These are phyloP conservation scores for Xylaria nigripes DNA, from an alignment of 495 filamentous ascomycete species.

Conservation along the genomic window DNA sequence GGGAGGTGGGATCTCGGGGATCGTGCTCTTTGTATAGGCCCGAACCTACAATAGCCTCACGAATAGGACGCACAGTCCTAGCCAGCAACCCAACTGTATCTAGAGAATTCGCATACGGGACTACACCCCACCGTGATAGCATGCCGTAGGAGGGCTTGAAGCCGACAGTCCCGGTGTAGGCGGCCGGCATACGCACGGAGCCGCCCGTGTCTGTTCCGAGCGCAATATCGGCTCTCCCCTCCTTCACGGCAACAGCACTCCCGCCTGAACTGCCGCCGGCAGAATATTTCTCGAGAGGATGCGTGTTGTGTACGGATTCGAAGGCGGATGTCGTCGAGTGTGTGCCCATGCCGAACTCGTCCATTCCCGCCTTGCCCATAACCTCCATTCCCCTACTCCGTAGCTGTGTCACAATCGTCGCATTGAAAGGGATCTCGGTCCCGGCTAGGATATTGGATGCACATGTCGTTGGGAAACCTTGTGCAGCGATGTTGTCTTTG, in stretches of 20 bases:
- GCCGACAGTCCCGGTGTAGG: slow-evolving; percentile 78
- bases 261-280: slow-evolving; percentile 92
- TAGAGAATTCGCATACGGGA: slow-evolving; percentile 91
- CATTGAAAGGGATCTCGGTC: slow-evolving; percentile 70
- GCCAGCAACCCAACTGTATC: slow-evolving; percentile 87
- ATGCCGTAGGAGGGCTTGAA: slow-evolving; percentile 91
- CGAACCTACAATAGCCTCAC: slow-evolving; percentile 46
- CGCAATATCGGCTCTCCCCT: slow-evolving; percentile 62
- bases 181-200: slow-evolving; percentile 83
- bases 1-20: slow-evolving; percentile 65
- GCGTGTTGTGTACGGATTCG: slow-evolving; percentile 52
- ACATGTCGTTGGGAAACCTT: slow-evolving; percentile 65
- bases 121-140: slow-evolving; percentile 78
- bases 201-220: slow-evolving; percentile 94
- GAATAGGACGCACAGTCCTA: slow-evolving; percentile 37
- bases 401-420: slow-evolving; percentile 66
- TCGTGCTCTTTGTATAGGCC: slow-evolving; percentile 50
- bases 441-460: slow-evolving; percentile 65
- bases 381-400: slow-evolving; percentile 56
- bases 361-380: slow-evolving; percentile 80
- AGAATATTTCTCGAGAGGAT: slow-evolving; percentile 42
- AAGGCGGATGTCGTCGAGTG: slow-evolving; percentile 70
- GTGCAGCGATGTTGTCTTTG: slow-evolving; percentile 79
- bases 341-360: slow-evolving; percentile 98
- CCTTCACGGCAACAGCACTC: slow-evolving; percentile 78